Percentiles rank a stretch among this genome's conserved stretches.
phyloP scores from a whole-genome alignment of 1,139 yeast genomes.

The Hanseniaspora uvarum region DNA sequence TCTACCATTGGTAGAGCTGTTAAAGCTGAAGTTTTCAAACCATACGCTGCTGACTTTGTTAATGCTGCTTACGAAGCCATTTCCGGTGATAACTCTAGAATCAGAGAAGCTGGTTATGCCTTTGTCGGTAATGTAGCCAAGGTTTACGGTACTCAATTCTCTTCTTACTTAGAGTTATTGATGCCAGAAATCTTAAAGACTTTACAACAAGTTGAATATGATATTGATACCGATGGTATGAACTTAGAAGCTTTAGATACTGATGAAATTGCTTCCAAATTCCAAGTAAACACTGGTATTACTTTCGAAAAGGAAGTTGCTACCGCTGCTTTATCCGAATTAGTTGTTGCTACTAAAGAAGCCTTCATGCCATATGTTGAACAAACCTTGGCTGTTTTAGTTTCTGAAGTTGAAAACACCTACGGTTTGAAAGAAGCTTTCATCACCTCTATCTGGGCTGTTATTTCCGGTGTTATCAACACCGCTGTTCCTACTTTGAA shows the following conservation, averaged over 20 bases:
- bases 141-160: slow-evolving; percentile 83
- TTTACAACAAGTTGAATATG: slow-evolving; percentile 72
- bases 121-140: slow-evolving; percentile 90
- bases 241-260: slow-evolving; percentile 34
- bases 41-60: slow-evolving; percentile 79
- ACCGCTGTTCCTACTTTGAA: slow-evolving; percentile 42
- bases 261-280: slow-evolving; percentile 55
- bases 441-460: slow-evolving; percentile 69
- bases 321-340: slow-evolving; percentile 81
- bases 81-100: slow-evolving; percentile 66
- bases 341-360: slow-evolving; percentile 76
- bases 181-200: slow-evolving; percentile 78
- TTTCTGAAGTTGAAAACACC: slow-evolving; percentile 71
- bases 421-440: slow-evolving; percentile 90
- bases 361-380: slow-evolving; percentile 72
- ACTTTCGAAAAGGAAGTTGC: slow-evolving; percentile 96
- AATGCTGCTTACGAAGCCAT: slow-evolving; percentile 79
- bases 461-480: slow-evolving; percentile 58
- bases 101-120: slow-evolving; percentile 93
- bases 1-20: slow-evolving; percentile 96
- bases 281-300: slow-evolving; percentile 86
- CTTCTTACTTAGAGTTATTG: slow-evolving; percentile 71
- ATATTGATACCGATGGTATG: slow-evolving; percentile 35
- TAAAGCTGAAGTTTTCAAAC: slow-evolving; percentile 76
- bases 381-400: slow-evolving; percentile 52